These are phyloP conservation scores for Isatis lusitanica DNA, from an alignment of 441 rosid species.

Conservation along the genomic window DNA sequence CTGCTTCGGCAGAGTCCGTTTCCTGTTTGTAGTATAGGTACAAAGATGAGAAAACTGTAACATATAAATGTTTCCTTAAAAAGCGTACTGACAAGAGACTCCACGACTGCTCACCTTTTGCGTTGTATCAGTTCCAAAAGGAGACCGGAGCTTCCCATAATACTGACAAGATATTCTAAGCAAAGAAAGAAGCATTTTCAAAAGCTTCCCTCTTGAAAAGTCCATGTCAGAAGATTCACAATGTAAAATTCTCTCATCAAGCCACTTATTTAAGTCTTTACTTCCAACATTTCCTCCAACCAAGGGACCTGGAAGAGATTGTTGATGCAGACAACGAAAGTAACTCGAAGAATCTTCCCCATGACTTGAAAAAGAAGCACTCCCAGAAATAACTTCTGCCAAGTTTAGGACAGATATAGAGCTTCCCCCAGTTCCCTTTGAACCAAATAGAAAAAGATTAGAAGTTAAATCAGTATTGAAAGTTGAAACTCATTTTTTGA, in stretches of 20 bases:
- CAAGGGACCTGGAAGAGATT: constrained; percentile 90
- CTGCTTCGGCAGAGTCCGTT: constrained; percentile 81
- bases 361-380: constrained; percentile 40
- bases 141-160: constrained; percentile 96
- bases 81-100: not conserved
- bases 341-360: constrained; percentile 53
- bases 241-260: constrained; percentile 78
- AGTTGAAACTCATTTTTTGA: constrained; percentile 1
- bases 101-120: constrained; percentile 50
- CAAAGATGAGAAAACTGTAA: constrained; percentile 19
- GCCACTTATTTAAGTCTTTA: constrained; percentile 93
- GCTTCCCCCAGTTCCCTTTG: constrained; percentile 59
- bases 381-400: constrained; percentile 62
- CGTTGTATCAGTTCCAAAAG: constrained; percentile 68
- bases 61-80: not conserved
- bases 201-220: constrained; percentile 55
- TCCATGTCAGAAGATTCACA: constrained; percentile 67
- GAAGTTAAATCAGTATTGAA: not conserved
- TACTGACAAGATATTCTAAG: constrained; percentile 89
- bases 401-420: constrained; percentile 68
- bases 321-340: constrained; percentile 68
- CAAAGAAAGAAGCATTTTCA: constrained; percentile 80
- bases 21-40: constrained; percentile 49
- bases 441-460: not conserved
- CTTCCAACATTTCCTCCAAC: constrained; percentile 90